Base-by-base conservation (phyloP, 305 asterid species). In the Fraxinus dipetala region DNA sequence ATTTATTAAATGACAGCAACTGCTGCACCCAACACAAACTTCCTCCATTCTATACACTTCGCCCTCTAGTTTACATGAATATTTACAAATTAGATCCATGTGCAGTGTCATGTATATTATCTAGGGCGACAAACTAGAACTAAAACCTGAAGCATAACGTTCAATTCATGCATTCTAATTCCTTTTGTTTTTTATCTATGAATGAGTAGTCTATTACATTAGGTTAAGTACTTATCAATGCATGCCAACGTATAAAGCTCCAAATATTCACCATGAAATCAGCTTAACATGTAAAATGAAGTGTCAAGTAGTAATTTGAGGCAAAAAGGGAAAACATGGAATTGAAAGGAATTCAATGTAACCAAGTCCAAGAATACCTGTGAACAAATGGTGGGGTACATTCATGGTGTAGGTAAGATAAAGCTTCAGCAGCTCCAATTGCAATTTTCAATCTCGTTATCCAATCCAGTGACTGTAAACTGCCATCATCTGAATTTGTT, bases 401-500 rank as follows among this genome's bases (percentile, higher is more conserved):
- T 78, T 91, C 94, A 82, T 91, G 91, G 79, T 91, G 94, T 13
- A 91, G 89, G 85, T 82, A 91, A 76, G 89, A 88, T 79, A 91
- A 87, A 56, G 87, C 92, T 83, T 91, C 94, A 1, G 93, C 94
- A 77, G 92, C 88, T 70, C 91, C 94, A 75, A 84, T 89, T 34
- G 94, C 94, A 79, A 91, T 89, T 83, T 91, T 91, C 30, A 89
- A 86, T 75, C 94, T 86, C 26, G 94, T 91, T 79, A 91, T 91
- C 94, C 94, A 91, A 89, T 91, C 94, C 84, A 91, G 82, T 28
- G 94, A 91, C 76, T 88, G 89, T 63, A 91, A 86, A 83, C 89
- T 83, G 67, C 85, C 93, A 82, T 87, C 87, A 6, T 85, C 88
- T 4, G 86, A 78, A 83, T 79, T 84, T 5, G 78, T 84, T 86